Percentiles rank a stretch among this genome's conserved stretches.
Evolutionary conservation across 2,329 filamentous ascomycete species (phyloP).

Genomic region (Pyrenochaeta sp.): DNA sequence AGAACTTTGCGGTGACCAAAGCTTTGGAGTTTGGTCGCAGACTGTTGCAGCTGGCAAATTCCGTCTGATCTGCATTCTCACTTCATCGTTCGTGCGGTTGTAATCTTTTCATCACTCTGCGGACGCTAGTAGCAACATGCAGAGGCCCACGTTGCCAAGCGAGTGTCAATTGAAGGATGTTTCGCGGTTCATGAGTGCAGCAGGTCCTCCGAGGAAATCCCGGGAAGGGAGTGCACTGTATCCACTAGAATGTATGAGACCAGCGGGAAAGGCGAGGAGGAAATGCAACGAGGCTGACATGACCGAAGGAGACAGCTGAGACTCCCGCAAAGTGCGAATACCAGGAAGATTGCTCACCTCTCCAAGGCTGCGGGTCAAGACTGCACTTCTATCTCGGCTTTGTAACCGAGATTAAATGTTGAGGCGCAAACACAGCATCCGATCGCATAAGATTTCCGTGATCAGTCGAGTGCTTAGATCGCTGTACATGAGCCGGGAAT

Average conservation of each 20-base stretch:
- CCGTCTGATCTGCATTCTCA: conserved; percentile 3
- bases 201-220: neutral
- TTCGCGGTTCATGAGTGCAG: conserved; percentile 3
- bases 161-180: neutral
- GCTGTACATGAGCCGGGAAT: no score
- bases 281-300: neutral
- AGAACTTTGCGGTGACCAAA: neutral
- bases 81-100: conserved; percentile 2
- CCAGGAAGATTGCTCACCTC: neutral
- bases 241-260: neutral
- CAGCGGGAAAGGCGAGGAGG: neutral
- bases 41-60: conserved; percentile 10
- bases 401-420: neutral
- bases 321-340: neutral
- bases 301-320: conserved; percentile 2
- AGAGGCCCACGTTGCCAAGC: conserved; percentile 13
- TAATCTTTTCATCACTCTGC: conserved; percentile 8
- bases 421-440: neutral
- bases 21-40: neutral
- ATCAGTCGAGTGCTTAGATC: neutral
- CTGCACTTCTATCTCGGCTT: neutral
- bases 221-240: neutral
- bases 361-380: conserved; percentile 5
- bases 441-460: neutral
- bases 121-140: conserved; percentile 1